phyloP scores from a whole-genome alignment of 441 rosid genomes.

The Dalechampia spathulata region DNA sequence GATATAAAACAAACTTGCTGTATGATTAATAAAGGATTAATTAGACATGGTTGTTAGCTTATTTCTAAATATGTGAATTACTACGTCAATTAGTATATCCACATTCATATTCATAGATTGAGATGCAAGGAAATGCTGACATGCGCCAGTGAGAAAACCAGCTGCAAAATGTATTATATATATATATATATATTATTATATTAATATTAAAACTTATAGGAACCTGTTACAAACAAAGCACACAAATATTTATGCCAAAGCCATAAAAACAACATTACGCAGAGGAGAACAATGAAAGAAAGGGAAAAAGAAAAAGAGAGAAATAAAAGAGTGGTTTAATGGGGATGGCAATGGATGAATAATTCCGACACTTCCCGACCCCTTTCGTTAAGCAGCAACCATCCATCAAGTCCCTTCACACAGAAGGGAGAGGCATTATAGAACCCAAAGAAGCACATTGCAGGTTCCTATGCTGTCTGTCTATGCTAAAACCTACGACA shows the following conservation, averaged over 20 bases:
- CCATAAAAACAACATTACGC: constrained; percentile 1
- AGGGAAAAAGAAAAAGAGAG: too few relatives aligned
- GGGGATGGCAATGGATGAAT: neutral
- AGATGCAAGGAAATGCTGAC: neutral
- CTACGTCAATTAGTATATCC: too few relatives aligned
- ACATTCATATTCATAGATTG: too few relatives aligned
- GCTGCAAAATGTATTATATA: neutral
- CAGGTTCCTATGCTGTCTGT: constrained; percentile 8
- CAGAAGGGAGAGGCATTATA: constrained; percentile 8
- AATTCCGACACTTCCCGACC: constrained; percentile 11
- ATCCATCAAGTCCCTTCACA: constrained; percentile 13
- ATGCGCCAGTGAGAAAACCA: neutral
- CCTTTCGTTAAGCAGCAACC: neutral
- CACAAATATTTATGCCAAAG: neutral
- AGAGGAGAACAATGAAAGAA: constrained; percentile 12
- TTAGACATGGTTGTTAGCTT: too few relatives aligned
- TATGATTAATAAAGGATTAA: too few relatives aligned
- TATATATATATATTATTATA: too few relatives aligned
- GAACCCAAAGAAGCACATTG: constrained; percentile 7
- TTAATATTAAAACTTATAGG: neutral
- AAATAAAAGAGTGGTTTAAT: neutral
- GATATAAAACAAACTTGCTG: too few relatives aligned
- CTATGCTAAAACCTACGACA: constrained; percentile 12
- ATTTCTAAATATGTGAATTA: too few relatives aligned
- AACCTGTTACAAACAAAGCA: constrained; percentile 8